Evolutionary conservation across 1,284 basidiomycete genomes (phyloP), one percentile per base, ranked within the genome.

Genomic region (Rhizoctonia solani): DNA sequence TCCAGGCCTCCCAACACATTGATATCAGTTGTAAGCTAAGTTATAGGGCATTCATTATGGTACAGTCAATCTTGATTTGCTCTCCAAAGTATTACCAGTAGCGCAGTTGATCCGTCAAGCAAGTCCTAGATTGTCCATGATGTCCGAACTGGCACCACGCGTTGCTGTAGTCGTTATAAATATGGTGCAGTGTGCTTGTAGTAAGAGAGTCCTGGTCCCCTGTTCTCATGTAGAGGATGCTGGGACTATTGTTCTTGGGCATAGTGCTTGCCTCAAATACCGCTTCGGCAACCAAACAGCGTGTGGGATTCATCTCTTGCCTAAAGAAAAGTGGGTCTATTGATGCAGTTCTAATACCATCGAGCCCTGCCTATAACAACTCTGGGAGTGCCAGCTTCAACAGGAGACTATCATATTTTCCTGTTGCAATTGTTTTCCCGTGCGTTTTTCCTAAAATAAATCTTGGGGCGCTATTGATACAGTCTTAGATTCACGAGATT

Each of bases 371-470:
- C 4, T 66, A 66, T 25, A n/a, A 34, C 21, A 13, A 50, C 11
- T 27, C 34, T 49, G 25, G 46, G 14, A 50, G 27, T n/a, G 52
- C 56, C 16, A 63, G 63, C 2, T 69, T 69, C 56, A 71, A 71
- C 52, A 47, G 54, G 19, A 49, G 71, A 30, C 39, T 70, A 16
- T 41, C 54, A 14, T 70, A 55, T 42, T 34, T 41, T 25, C 71
- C 71, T 5, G 69, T 69, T 9, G 69, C 71, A n/a, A 67, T 71
- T 42, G 71, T 56, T 21, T 71, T 68, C 30, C 69, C 71, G 67
- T 70, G 23, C 23, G 69, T 52, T 2, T 4, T 27, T 9, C 25
- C 21, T 13, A 4, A 27, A 13, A 37, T 41, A 29, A 25, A 32
- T 66, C 23, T 21, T 5, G 3, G 39, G 9, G 42, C 42, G 41